phyloP scores from a whole-genome alignment of 805 yeast species.

The Torulaspora gathmanii region DNA sequence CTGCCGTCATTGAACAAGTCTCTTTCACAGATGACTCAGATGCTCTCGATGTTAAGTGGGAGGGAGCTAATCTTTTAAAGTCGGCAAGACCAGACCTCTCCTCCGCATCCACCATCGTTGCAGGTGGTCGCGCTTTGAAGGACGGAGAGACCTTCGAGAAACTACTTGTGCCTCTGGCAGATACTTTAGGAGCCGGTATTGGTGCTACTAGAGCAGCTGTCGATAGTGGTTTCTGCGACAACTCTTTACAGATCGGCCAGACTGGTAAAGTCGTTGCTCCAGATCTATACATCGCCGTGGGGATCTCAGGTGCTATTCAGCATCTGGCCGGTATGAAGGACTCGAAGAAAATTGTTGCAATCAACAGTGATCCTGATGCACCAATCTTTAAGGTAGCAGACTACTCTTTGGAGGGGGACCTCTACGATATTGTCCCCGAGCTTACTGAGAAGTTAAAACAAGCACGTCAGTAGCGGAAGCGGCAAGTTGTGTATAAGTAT shows the following conservation, averaged over 20 bases:
- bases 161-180: slow-evolving; percentile 77
- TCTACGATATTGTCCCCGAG: slow-evolving; percentile 86
- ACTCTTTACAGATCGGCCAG: slow-evolving; percentile 95
- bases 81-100: slow-evolving; percentile 86
- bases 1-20: slow-evolving; percentile 47
- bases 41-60: slow-evolving; percentile 49
- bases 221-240: slow-evolving; percentile 91
- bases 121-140: slow-evolving; percentile 94
- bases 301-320: slow-evolving; percentile 96
- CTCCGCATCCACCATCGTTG: slow-evolving; percentile 72
- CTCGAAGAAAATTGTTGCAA: slow-evolving; percentile 86
- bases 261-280: slow-evolving; percentile 98
- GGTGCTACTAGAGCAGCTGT: slow-evolving; percentile 99
- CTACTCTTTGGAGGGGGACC: slow-evolving; percentile 82
- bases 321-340: slow-evolving; percentile 99
- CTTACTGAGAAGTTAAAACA: slow-evolving; percentile 59
- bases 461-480: background rate
- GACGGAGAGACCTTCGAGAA: slow-evolving; percentile 81
- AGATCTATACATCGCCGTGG: slow-evolving; percentile 86
- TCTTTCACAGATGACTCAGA: slow-evolving; percentile 36
- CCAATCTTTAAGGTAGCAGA: slow-evolving; percentile 92
- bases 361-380: slow-evolving; percentile 90
- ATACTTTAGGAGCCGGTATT: slow-evolving; percentile 79
- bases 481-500: background rate
- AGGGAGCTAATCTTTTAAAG: slow-evolving; percentile 66